Base-by-base conservation (phyloP, 2,329 filamentous ascomycete genomes). In the Microdochium paspali region DNA sequence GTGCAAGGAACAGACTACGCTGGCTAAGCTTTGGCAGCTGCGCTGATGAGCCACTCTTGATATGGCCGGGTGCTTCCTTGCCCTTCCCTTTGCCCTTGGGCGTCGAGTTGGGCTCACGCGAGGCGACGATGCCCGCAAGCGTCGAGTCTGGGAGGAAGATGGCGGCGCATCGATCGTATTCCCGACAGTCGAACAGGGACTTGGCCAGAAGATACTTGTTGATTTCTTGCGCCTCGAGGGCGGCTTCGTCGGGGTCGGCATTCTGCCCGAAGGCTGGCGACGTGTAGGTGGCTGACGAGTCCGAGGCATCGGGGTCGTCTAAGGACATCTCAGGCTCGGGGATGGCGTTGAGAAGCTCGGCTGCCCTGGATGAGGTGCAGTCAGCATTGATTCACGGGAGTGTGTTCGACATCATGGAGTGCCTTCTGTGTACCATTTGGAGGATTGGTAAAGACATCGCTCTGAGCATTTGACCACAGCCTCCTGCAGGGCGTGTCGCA, bases 391-490 rank as follows among this genome's bases (percentile, higher is more conserved):
- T 12, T 21, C 26, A 28, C 7, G 7, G 10, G n/a, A 40, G 18
- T 12, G 12, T 18, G 13, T 21, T 18, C 35, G 5, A 40, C 18
- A 7, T 15, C 35, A 20, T n/a, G 35, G 18, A 4, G 4, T 7
- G 4, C n/a, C 6, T 7, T 3, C 10, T 7, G 15, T 58, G 48
- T 64, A 95, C 93, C 93, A 98, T 81, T 97, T 97, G 24, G 93
- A 85, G 6, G 91, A 93, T 59, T 96, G 90, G 61, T 96, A 97
- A 12, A 98, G 77, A 65, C 93, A 95, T 64, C 93, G 77, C 63
- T 98, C 93, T 1, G 90, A 95, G 69, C 90, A 97, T 62, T 90
- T 90, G 23, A 93, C 76, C 3, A 93, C 84, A 25, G 91, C 89
- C 59, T 90, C 85, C 63, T 95, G 88, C 40, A 96, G 75, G 28